Evolutionary conservation across 2,329 filamentous ascomycete species (phyloP), one percentile per base, ranked within the genome.

Genomic region (Neofusicoccum ribis): DNA sequence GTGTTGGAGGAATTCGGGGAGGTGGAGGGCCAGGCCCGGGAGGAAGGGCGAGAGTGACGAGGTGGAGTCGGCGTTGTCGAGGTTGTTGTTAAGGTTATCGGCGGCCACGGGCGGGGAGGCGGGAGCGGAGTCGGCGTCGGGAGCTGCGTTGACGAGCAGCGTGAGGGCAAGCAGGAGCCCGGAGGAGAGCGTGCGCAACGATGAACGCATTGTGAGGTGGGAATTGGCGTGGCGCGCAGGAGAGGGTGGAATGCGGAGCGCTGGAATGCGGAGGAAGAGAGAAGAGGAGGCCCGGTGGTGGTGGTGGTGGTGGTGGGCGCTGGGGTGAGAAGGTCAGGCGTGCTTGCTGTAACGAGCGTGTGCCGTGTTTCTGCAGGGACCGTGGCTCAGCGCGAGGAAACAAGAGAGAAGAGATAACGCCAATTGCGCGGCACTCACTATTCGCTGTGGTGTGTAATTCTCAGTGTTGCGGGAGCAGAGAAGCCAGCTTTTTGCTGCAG

Each of bases 41-140:
- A 43, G 34, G 50, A 64, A 64, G 15, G 62, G 62, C 23, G 62
- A 58, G 62, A 58, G 44, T 23, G 20, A 34, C 17, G 20, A n/a
- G 5, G 39, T 50, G 5, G 62, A 8, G 9, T 31, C n/a, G 43
- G 44, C 5, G 36, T 31, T 14, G 20, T 49, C 17, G 59, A 20
- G 31, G 50, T 58, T 41, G 52, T 31, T 15, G 56, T 56, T 41
- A 49, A 51, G 47, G 52, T 58, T 58, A 20, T 56, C 17, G 34
- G n/a, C 7, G 50, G n/a, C 23, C 23, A 23, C 34, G 54, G 54
- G 54, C 41, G 54, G 54, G 39, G 54, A 17, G 23, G 54, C 54
- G 23, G 54, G 23, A 43, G 15, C 27, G 41, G 54, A 34, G 41
- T 36, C 54, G 27, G 39, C 14, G 31, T 36, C n/a, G 41, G 41